Base-by-base conservation (phyloP, 1,139 yeast species). In the Taiozyma onychis region DNA sequence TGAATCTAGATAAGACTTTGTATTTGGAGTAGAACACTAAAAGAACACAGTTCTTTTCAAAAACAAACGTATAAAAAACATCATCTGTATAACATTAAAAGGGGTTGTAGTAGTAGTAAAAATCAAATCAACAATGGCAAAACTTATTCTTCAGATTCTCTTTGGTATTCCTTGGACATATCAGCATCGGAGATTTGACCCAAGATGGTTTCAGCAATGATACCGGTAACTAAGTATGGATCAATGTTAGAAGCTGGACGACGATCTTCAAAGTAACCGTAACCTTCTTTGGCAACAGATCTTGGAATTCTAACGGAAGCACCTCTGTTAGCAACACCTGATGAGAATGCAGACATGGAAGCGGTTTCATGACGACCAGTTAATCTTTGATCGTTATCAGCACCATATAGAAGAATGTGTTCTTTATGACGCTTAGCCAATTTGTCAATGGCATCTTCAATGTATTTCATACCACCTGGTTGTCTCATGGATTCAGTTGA, bases 281-380 rank as follows among this genome's bases (percentile, higher is more conserved):
- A 89, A 55, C 97, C 97, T 73, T 91, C 98, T 76, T 89, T 89
- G 71, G 96, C 96, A 62, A 93, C 99, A 46, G 96, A 85, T 78
- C 99, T 85, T 75, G 99, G 99, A 69, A 93, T 93, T 82, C 99
- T 88, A 63, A 93, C 84, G 41, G 97, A 90, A 56, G 97, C 96
- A 76, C 98, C 99, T 82, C 99, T 88, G 89, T 93, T 93, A 70
- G 99, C 99, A 63, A 93, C 98, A 80, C 99, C 99, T 53, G 90
- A 83, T 47, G 96, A 85, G 81, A 91, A 93, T 50, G 82, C 73
- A 63, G 89, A 86, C 81, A 88, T 83, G 47, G 96, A 85, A 51
- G 98, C 99, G 60, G 99, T 93, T 80, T 93, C 99, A 74, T 91
- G 98, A 70, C 93, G 86, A 70, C 99, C 99, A 60, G 99, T 93